Evolutionary conservation across 2,329 filamentous ascomycete species (phyloP).

Genomic region (Xylariaceae sp.): DNA sequence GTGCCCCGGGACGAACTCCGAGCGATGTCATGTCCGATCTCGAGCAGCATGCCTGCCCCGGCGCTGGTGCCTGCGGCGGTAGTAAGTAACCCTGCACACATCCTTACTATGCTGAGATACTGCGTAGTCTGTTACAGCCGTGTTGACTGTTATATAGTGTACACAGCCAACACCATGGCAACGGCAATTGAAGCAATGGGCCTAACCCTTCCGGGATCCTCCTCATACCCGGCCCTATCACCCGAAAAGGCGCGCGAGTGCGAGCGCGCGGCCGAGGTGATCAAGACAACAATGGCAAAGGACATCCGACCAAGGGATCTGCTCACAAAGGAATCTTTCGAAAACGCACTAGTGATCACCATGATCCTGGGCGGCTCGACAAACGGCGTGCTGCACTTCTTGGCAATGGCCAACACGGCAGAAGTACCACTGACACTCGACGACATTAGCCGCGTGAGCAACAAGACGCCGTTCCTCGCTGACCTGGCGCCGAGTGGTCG

Average conservation of each 20-base stretch:
- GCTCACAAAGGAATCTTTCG: conserved; percentile 73
- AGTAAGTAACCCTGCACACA: conserved; percentile 13
- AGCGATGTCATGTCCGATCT: conserved; percentile 82
- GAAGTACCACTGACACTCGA: conserved; percentile 73
- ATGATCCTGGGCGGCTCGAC: conserved; percentile 90
- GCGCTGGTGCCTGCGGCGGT: conserved; percentile 70
- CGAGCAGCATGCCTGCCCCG: conserved; percentile 72
- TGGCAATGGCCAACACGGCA: conserved; percentile 85
- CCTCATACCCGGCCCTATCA: conserved; percentile 73
- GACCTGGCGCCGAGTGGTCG: conserved; percentile 79
- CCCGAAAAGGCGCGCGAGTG: conserved; percentile 86
- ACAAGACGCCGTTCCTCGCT: conserved; percentile 81
- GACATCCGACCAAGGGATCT: conserved; percentile 79
- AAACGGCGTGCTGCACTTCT: conserved; percentile 82
- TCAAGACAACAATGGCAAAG: conserved; percentile 73
- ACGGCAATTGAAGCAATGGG: conserved; percentile 89
- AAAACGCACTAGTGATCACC: conserved; percentile 85
- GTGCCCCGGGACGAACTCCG: conserved; percentile 60
- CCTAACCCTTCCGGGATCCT: conserved; percentile 75
- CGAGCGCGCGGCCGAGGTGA: conserved; percentile 72
- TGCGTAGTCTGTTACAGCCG: not conserved
- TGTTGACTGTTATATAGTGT: conserved; percentile 48
- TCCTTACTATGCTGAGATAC: not conserved
- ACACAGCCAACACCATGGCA: conserved; percentile 91
- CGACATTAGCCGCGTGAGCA: conserved; percentile 75